These are phyloP conservation scores for Bremia lactucae DNA, from an alignment of 352 stramenopile genomes.

Conservation along the genomic window DNA sequence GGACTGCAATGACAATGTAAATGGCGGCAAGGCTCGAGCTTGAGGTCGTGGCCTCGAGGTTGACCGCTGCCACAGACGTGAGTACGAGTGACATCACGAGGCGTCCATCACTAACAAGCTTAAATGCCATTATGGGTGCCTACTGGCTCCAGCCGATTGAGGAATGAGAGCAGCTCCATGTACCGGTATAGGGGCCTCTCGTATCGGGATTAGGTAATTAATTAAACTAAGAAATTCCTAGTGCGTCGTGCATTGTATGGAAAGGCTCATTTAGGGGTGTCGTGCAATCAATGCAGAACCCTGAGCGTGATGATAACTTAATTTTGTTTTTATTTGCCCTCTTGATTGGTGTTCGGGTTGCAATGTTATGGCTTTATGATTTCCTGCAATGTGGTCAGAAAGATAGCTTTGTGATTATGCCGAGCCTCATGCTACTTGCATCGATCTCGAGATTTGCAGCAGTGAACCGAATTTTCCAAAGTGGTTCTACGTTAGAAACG, in stretches of 20 bases:
- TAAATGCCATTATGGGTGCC: conserved; percentile 15
- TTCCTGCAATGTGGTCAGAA: too few relatives aligned
- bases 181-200: conserved; percentile 6
- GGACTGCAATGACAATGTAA: conserved; percentile 45
- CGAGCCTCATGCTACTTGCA: too few relatives aligned
- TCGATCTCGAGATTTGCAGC: too few relatives aligned
- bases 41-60: conserved; percentile 7
- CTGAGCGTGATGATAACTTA: too few relatives aligned
- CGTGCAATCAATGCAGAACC: too few relatives aligned
- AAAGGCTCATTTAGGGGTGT: conserved; percentile 9
- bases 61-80: conserved; percentile 4
- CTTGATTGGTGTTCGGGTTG: too few relatives aligned
- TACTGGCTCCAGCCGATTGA: conserved; percentile 8
- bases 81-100: conserved; percentile 4
- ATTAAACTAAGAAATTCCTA: not conserved
- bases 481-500: too few relatives aligned
- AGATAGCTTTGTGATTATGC: too few relatives aligned
- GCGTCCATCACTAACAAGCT: not conserved
- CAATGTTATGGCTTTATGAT: too few relatives aligned
- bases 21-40: conserved; percentile 32
- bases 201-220: conserved; percentile 8
- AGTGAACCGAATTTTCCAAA: too few relatives aligned
- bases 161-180: conserved; percentile 11
- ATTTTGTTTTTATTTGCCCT: too few relatives aligned
- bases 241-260: conserved; percentile 9